phyloP scores from a whole-genome alignment of 1,284 basidiomycete species.

The Taiwanofungus camphoratus region DNA sequence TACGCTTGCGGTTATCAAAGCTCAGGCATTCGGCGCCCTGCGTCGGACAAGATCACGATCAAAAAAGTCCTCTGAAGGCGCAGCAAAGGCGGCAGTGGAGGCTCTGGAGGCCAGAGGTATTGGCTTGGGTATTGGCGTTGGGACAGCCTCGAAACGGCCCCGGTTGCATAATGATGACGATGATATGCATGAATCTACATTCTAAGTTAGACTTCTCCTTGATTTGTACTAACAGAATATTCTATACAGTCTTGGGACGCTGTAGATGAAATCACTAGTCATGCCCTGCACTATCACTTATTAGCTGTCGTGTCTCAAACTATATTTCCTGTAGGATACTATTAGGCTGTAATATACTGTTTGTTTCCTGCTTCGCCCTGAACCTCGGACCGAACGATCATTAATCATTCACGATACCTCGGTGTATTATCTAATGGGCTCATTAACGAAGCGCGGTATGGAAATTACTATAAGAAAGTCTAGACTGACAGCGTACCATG shows the following conservation, averaged over 20 bases:
- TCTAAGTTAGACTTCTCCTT: constrained; percentile 4
- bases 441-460: too few relatives aligned
- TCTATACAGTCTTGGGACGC: constrained; percentile 18
- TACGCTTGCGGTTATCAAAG: constrained; percentile 81
- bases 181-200: constrained; percentile 34
- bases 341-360: constrained; percentile 23
- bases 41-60: constrained; percentile 68
- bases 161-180: constrained; percentile 48
- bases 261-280: constrained; percentile 19
- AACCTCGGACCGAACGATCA: not conserved
- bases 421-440: too few relatives aligned
- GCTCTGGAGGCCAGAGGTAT: constrained; percentile 72
- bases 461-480: too few relatives aligned
- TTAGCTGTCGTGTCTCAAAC: constrained; percentile 21
- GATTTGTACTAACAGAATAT: constrained; percentile 10
- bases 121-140: constrained; percentile 46
- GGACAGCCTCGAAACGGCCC: constrained; percentile 49
- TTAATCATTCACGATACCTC: too few relatives aligned
- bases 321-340: constrained; percentile 25
- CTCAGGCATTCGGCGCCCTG: constrained; percentile 77
- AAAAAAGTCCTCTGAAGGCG: constrained; percentile 66
- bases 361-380: constrained; percentile 10
- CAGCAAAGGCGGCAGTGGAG: constrained; percentile 71
- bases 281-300: constrained; percentile 21
- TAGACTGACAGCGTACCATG: too few relatives aligned